Evolutionary conservation across 768 basidiomycete species (phyloP), one percentile per base, ranked within the genome.

Genomic region (Solioccasus polychromus): DNA sequence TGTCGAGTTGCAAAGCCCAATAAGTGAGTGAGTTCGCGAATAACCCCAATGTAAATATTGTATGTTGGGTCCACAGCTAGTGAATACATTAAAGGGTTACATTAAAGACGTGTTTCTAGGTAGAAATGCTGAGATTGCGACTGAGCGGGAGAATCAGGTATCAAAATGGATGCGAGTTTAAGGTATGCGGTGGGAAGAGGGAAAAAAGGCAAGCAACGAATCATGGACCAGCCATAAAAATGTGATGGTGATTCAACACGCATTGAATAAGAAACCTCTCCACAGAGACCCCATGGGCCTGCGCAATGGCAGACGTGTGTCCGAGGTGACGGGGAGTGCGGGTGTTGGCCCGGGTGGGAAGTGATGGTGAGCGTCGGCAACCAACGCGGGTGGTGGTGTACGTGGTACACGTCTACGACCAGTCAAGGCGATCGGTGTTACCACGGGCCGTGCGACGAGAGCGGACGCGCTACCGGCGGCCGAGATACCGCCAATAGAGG

Each of bases 401-500:
- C 42, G 15, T 35, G 24, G 28, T 23, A 34, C 22, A 39, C 25
- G 39, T 37, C 41, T 18, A 31, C 19, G 34, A 35, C 49, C 45
- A 31, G 32, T 26, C 37, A 26, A 32, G 24, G 45, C 30, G 47
- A 45, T 34, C 24, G 40, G 34, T 8, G n/a, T 19, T 47, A 44
- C 51, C 44, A 51, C 44, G 42, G 40, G 17, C 36, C 19, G 36
- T n/a, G 14, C 10, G 28, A 44, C 14, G 26, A 12, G 11, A 1
- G 24, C 7, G 31, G 22, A 7, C 3, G 6, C 6, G 18, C 47
- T 60, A 75, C 59, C 73, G 64, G 42, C 73, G 72, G n/a, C 73
- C 69, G 44, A 75, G 68, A 48, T 75, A 75, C 20, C 74, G 69
- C 73, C 73, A 75, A 55, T 69, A 75, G n/a, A 49, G 10, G 28